Evolutionary conservation across 2,329 filamentous ascomycete genomes (phyloP), one percentile per base, ranked within the genome.

Genomic region (Septoria petroselini): DNA sequence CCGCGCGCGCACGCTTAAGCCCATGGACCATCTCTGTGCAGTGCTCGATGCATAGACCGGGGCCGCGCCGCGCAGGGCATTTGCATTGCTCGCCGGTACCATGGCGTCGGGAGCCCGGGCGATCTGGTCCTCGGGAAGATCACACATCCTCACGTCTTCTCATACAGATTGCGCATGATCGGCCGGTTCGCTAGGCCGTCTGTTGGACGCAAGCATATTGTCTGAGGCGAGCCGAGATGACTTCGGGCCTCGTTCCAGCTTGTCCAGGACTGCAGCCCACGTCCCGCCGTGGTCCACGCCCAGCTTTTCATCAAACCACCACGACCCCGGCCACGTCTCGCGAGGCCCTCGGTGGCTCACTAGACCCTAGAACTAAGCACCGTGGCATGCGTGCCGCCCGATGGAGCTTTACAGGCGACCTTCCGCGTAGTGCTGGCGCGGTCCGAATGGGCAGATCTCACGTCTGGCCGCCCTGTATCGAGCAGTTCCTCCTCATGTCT

Each of bases 201-300:
- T 34, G 31, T 14, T 29, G 11, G 18, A 43, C 15, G 11, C 38
- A 37, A 40, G 31, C 33, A 18, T 30, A 23, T 18, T n/a, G 31
- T 42, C 43, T 48, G 53, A 51, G 39, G 41, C 39, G 35, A 41
- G 21, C 41, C 53, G 49, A 52, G 50, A 52, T 55, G 48, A 50
- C 38, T 39, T 40, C 14, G 45, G 38, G 18, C 37, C 33, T 15
- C 44, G 25, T 40, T 41, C 31, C 43, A 52, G 39, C 50, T 34
- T 33, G 33, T 48, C 44, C 33, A 48, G 33, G 39, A 44, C 39
- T 44, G 38, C 50, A 37, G 35, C 25, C 44, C 50, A n/a, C 15
- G 23, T 15, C 34, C 11, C 15, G 40, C 38, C 25, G 38, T 46
- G 25, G 43, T 47, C 33, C 18, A 17, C 40, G 35, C 27, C 31